A percentile compares a stretch with the other conserved stretches of the same genome.
These are phyloP conservation scores for Apiotrichum domesticum DNA, from an alignment of 1,284 basidiomycete species.

Conservation along the genomic window DNA sequence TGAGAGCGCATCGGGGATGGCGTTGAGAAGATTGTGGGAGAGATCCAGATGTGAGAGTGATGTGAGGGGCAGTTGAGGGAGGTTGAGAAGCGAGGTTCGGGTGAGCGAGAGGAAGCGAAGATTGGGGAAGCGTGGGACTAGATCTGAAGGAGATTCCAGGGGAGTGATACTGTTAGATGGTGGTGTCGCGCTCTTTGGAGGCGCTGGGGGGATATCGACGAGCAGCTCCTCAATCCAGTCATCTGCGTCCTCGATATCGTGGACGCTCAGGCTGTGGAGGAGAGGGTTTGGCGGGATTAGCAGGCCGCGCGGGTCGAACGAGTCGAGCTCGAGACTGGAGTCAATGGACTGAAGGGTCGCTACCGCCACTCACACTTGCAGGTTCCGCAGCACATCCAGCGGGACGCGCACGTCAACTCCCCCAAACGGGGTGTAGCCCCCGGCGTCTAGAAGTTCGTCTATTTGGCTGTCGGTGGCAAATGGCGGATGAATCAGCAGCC, in stretches of 20 bases:
- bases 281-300: conserved; percentile 33
- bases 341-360: too few species aligned
- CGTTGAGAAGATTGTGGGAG: conserved; percentile 70
- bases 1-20: conserved; percentile 56
- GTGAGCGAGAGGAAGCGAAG: conserved; percentile 39
- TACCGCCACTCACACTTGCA: conserved; percentile 29
- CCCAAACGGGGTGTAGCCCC: conserved; percentile 42
- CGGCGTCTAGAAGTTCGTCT: conserved; percentile 40
- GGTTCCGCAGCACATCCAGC: conserved; percentile 42
- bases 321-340: conserved; percentile 44
- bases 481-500: conserved; percentile 41
- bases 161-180: background rate
- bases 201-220: conserved; percentile 1
- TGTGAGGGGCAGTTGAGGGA: conserved; percentile 62
- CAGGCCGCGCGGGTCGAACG: conserved; percentile 41
- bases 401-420: conserved; percentile 45
- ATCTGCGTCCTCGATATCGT: conserved; percentile 43
- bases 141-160: background rate
- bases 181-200: background rate
- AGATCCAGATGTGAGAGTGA: conserved; percentile 84
- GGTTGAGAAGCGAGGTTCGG: conserved; percentile 31
- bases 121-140: conserved; percentile 37
- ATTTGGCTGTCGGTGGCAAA: conserved; percentile 38
- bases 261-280: conserved; percentile 41
- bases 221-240: conserved; percentile 44